A percentile compares a stretch with the other conserved stretches of the same genome.
These are phyloP conservation scores for Actinomucor elegans DNA, from an alignment of 371 early-diverging fungal genomes.

Conservation along the genomic window DNA sequence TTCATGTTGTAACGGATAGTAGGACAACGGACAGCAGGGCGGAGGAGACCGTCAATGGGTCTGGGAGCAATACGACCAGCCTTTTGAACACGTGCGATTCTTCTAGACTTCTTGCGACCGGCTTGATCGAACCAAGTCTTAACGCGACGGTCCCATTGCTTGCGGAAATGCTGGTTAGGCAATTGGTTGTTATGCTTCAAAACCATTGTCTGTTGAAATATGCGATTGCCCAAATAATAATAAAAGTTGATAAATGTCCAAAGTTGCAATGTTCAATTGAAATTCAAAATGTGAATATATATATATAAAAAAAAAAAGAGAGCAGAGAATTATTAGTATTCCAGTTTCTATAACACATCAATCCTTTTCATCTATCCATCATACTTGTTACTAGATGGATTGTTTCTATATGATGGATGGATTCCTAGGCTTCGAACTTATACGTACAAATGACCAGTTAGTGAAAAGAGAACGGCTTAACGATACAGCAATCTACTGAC, in stretches of 20 bases:
- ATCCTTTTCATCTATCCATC: constrained; percentile 4
- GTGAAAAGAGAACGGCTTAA: constrained; percentile 36
- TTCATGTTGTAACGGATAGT: constrained; percentile 99
- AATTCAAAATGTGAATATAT: background rate
- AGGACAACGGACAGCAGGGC: constrained; percentile 98
- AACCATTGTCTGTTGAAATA: constrained; percentile 39
- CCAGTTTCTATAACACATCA: background rate
- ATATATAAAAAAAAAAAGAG: background rate
- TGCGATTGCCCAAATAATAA: background rate
- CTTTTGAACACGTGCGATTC: constrained; percentile 90
- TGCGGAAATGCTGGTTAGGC: constrained; percentile 99
- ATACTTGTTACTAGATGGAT: constrained; percentile 3
- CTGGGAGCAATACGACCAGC: constrained; percentile 96
- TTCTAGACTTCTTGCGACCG: constrained; percentile 91
- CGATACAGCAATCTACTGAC: constrained; percentile 8
- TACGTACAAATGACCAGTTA: constrained; percentile 45
- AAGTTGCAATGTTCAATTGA: background rate
- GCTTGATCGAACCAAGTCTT: constrained; percentile 99
- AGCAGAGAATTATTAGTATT: background rate
- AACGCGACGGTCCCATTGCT: constrained; percentile 98
- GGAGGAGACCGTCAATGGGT: constrained; percentile 95
- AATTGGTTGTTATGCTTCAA: constrained; percentile 99
- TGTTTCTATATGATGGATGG: constrained; percentile 11
- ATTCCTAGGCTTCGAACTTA: constrained; percentile 11
- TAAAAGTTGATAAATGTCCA: background rate